A percentile compares a stretch with the other conserved stretches of the same genome.
phyloP scores from a whole-genome alignment of 73 alveolate species.

The Breviolum minutum region DNA sequence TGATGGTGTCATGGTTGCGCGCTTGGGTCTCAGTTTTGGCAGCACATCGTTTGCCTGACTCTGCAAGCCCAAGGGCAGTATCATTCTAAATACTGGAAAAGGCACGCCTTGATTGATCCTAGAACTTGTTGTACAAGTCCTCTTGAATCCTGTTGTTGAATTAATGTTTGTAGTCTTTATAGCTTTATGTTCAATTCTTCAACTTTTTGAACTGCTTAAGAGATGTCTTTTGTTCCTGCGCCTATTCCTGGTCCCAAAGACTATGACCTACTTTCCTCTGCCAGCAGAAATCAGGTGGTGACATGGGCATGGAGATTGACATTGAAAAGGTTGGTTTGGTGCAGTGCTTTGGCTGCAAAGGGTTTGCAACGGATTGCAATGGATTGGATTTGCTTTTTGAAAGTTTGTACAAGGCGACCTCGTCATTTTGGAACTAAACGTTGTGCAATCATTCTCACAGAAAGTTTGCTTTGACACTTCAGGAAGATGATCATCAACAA shows the following conservation, averaged over 20 bases:
- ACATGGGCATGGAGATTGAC: slow-evolving; percentile 99
- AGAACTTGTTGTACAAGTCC: no score
- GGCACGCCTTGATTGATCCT: no score
- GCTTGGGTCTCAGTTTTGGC: neutral
- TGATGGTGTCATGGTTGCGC: slow-evolving; percentile 99
- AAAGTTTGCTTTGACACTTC: neutral
- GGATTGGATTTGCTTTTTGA: neutral
- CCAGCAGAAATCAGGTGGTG: slow-evolving; percentile 97
- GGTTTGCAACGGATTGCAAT: no score
- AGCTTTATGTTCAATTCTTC: neutral
- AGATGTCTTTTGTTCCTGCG: no score
- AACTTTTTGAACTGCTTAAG: neutral
- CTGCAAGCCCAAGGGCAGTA: no score
- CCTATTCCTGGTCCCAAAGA: no score
- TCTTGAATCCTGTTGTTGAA: no score
- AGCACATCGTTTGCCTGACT: no score
- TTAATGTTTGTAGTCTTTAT: neutral
- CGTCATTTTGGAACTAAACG: neutral
- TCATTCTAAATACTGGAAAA: no score
- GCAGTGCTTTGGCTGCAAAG: slow-evolving; percentile 15
- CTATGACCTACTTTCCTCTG: no score
- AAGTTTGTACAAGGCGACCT: neutral
- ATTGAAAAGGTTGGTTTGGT: slow-evolving; percentile 98
- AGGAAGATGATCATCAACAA: slow-evolving; percentile 93
- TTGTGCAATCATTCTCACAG: neutral